Evolutionary conservation across 2,329 filamentous ascomycete species (phyloP), one percentile per base, ranked within the genome.

Genomic region (Coniochaeta sp.): DNA sequence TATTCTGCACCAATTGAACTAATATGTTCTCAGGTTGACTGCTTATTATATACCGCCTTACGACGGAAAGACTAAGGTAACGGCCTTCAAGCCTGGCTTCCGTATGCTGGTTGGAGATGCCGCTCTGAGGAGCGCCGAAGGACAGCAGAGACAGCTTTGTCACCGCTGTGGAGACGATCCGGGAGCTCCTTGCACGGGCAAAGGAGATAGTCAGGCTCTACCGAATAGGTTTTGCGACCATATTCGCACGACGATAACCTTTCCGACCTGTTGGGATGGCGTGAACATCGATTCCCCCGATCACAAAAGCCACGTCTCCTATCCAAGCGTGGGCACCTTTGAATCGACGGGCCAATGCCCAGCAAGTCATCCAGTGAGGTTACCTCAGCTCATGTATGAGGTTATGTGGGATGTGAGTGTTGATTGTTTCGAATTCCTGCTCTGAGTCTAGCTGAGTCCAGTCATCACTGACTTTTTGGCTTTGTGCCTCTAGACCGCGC

Each of bases 241-340:
- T 5, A 77, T 76, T 50, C 75, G 75, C 70, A 72, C 72, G 2
- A 72, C 74, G 22, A 68, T 76, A 60, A 71, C 74, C 34, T 77
- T 77, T 64, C 71, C 70, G 6, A 69, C 71, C 7, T 84, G 81
- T 72, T 83, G 81, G 81, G 74, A 83, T 60, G 81, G 81, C 30
- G 71, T 71, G 28, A 74, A 80, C 62, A 61, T 77, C 54, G 79
- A 82, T 64, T 71, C 73, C 14, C 58, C 72, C 0, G 74, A 82
- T 65, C 79, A 73, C 65, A 71, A 63, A 44, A 60, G 59, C 17
- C 65, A 66, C 42, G 60, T 83, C 63, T 72, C 75, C 4, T 84
- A 83, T 62, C 81, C 80, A 3, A 55, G 54, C 16, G 58, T 55
- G 6, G 65, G 66, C 2, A 62, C 61, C 14, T 69, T 69, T 56